Evolutionary conservation across 2,329 filamentous ascomycete genomes (phyloP), one percentile per base, ranked within the genome.

Genomic region (Colletotrichum chrysophilum): DNA sequence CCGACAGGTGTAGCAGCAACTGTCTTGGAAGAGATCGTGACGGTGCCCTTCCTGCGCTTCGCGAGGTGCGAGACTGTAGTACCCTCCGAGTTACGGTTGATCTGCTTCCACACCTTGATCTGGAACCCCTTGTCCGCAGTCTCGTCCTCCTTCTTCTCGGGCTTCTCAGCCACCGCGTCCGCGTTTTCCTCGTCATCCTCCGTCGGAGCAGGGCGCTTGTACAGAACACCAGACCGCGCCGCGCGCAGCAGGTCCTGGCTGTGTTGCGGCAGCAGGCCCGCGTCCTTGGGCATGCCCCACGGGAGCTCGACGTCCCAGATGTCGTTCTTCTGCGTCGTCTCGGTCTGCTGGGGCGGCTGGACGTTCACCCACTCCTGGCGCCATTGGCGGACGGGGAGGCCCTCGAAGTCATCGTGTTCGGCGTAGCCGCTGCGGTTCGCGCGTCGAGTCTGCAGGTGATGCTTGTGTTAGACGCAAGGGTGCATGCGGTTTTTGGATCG

Each of bases 371-470:
- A 88, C 74, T 94, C 92, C 78, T 94, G 92, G 71, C 94, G 93
- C 94, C 96, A 98, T 90, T 98, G 95, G 81, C 96, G 94, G 74
- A 98, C 94, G 18, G 96, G 96, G 13, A 98, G 90, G 75, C 96
- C 90, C 84, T 92, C 91, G 71, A 92, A 92, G 77, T 92, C 90
- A 80, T 92, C 91, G 79, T 91, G 90, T 78, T 92, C 91, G 52
- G 88, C 86, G 77, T 90, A 91, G 67, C 87, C 89, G 77, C 88
- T 85, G 73, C 91, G 88, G 77, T 89, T 89, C 77, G 90, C 89
- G 77, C 91, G 89, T 82, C 91, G 86, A 69, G 90, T 92, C 85
- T 91, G 82, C 58, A 78, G 81, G 43, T 9, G 30, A 10, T 70
- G 52, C 32, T 38, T n/a, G 18, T 52, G 68, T 77, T 66, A 77